Conservation (phyloP, 176 grass and related monocot genomes). For the Aegilops speltoides region DNA sequence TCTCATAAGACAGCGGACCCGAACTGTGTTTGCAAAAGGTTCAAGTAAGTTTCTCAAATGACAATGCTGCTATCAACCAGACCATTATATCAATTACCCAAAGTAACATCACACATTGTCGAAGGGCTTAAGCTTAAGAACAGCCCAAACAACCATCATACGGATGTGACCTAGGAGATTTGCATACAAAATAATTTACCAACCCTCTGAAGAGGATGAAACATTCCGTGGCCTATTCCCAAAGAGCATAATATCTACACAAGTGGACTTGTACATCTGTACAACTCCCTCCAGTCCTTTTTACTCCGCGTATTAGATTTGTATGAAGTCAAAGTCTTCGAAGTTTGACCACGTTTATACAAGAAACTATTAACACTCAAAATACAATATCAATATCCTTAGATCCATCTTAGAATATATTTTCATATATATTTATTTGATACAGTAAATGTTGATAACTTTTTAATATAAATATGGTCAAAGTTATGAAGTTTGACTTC, state of each 20-base stretch:
- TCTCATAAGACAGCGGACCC: background rate
- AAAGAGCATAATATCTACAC: background rate
- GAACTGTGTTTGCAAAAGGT: slow-evolving; percentile 20
- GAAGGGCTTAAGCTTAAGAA: slow-evolving; percentile 9
- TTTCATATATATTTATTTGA: no score
- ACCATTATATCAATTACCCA: background rate
- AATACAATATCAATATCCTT: no score
- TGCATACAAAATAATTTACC: background rate
- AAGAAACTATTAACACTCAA: no score
- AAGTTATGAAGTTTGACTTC: no score
- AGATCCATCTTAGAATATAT: no score
- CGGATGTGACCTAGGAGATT: background rate
- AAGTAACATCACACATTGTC: background rate
- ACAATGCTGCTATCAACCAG: background rate
- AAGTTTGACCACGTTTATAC: no score
- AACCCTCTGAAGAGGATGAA: slow-evolving; percentile 7
- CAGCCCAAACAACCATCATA: background rate
- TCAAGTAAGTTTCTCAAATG: background rate
- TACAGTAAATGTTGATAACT: no score
- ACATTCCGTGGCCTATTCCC: background rate
- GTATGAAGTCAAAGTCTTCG: no score
- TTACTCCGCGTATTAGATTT: no score
- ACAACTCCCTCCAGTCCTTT: no score
- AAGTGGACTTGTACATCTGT: background rate
- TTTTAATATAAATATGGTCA: no score